Evolutionary conservation across 2,329 filamentous ascomycete species (phyloP).

Genomic region (Cladophialophora exuberans): DNA sequence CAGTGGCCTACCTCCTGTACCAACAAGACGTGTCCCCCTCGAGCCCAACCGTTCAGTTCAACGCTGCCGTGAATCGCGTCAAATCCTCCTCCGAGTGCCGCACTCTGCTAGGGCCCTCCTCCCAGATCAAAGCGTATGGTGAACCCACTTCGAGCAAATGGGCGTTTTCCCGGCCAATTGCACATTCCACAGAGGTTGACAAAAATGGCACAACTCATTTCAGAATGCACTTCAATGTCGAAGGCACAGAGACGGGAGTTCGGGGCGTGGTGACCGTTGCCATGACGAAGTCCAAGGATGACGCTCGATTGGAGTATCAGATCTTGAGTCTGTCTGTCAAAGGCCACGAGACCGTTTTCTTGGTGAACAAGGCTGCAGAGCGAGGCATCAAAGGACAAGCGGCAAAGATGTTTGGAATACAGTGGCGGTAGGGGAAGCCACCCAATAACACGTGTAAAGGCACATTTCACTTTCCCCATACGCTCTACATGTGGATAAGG

Average conservation of each 20-base stretch:
- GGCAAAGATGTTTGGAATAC: slow-evolving; percentile 56
- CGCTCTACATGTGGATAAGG: no score
- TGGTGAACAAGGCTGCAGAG: slow-evolving; percentile 49
- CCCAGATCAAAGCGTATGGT: slow-evolving; percentile 78
- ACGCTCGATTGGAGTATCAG: slow-evolving; percentile 74
- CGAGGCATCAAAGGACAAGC: slow-evolving; percentile 43
- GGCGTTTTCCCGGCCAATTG: slow-evolving; percentile 65
- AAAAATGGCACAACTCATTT: slow-evolving; percentile 77
- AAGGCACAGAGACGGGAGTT: slow-evolving; percentile 69
- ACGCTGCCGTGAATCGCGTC: slow-evolving; percentile 79
- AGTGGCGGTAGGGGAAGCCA: slow-evolving; percentile 48
- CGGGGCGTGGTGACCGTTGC: slow-evolving; percentile 76
- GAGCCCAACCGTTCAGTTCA: slow-evolving; percentile 86
- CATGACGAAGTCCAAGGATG: slow-evolving; percentile 69
- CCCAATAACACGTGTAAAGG: no score
- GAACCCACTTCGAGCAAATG: slow-evolving; percentile 81
- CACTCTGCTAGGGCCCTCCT: slow-evolving; percentile 72
- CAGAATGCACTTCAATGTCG: slow-evolving; percentile 81
- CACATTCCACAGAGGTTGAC: slow-evolving; percentile 68
- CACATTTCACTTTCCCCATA: no score
- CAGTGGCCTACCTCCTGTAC: slow-evolving; percentile 78
- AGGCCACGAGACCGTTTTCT: slow-evolving; percentile 49
- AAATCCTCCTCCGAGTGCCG: slow-evolving; percentile 72
- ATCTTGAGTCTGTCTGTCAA: slow-evolving; percentile 79
- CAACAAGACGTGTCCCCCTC: slow-evolving; percentile 81